A percentile compares a stretch with the other conserved stretches of the same genome.
phyloP scores from a whole-genome alignment of 2,329 filamentous ascomycete genomes.

The Aphanocladium album region DNA sequence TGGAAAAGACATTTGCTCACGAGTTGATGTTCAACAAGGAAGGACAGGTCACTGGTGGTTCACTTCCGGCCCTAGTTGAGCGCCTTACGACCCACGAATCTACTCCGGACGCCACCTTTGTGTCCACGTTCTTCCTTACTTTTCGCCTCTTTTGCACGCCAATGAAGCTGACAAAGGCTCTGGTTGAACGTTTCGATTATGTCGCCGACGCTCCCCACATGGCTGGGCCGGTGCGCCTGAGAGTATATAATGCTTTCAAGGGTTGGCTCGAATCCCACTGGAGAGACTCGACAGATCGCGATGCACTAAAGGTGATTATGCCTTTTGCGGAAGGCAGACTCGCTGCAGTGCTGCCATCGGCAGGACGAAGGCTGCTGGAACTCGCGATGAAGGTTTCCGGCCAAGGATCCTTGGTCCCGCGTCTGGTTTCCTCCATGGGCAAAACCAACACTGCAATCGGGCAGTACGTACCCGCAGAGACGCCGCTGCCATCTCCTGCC shows the following conservation, averaged over 20 bases:
- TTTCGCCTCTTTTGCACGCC: conserved; percentile 91
- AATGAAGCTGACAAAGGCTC: conserved; percentile 66
- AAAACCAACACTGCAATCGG: conserved; percentile 76
- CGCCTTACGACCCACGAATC: conserved; percentile 88
- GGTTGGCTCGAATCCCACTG: conserved; percentile 96
- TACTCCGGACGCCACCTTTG: conserved; percentile 85
- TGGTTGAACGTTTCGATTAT: conserved; percentile 92
- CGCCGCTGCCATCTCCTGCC: conserved; percentile 62
- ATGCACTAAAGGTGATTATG: conserved; percentile 69
- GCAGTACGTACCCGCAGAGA: conserved; percentile 65
- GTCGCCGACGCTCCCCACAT: conserved; percentile 71
- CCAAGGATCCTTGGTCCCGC: conserved; percentile 72
- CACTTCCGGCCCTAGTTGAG: conserved; percentile 86
- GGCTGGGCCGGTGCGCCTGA: conserved; percentile 74
- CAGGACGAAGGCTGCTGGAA: conserved; percentile 75
- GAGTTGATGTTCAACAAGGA: conserved; percentile 93
- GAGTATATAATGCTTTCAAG: conserved; percentile 96
- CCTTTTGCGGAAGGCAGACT: conserved; percentile 75
- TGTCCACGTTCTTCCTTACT: conserved; percentile 92
- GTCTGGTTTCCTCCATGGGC: conserved; percentile 77
- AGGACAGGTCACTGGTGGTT: conserved; percentile 88
- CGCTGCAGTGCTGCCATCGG: conserved; percentile 62
- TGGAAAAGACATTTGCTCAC: conserved; percentile 88
- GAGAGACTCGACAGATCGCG: conserved; percentile 73
- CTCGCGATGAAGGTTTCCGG: conserved; percentile 72